Conservation (phyloP, 345 rosid genomes). For the Limnanthes douglasii region DNA sequence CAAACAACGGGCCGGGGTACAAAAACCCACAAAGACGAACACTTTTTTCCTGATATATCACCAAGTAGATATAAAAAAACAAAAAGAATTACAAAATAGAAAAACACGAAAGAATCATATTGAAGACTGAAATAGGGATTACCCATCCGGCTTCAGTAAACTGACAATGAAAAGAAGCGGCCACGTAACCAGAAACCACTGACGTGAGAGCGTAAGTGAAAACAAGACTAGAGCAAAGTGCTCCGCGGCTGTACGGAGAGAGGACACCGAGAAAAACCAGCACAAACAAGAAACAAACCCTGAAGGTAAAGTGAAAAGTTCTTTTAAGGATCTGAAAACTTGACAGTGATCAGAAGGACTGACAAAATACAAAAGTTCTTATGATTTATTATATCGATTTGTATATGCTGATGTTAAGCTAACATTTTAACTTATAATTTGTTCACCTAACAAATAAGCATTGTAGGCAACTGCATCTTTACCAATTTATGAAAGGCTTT, state of each 20-base stretch:
- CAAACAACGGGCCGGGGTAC: slow-evolving; percentile 39
- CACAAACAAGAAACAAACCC: slow-evolving; percentile 38
- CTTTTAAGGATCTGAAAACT: slow-evolving; percentile 2
- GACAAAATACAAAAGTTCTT: no score
- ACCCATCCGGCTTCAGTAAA: slow-evolving; percentile 68
- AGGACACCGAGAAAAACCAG: slow-evolving; percentile 47
- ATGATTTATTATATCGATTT: no score
- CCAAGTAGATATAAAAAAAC: background rate
- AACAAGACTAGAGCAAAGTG: slow-evolving; percentile 40
- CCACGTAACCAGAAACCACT: slow-evolving; percentile 49
- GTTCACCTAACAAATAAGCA: no score
- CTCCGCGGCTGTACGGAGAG: slow-evolving; percentile 64
- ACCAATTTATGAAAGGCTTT: no score
- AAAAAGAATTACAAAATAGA: no score
- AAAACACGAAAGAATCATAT: background rate
- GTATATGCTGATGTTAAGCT: no score
- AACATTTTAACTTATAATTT: no score
- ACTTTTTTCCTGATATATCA: slow-evolving; percentile 35
- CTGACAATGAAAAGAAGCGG: slow-evolving; percentile 54
- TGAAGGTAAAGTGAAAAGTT: slow-evolving; percentile 15
- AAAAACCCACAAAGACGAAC: slow-evolving; percentile 52
- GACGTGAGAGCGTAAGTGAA: slow-evolving; percentile 43
- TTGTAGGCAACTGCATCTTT: no score
- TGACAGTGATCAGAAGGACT: no score
- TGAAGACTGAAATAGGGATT: slow-evolving; percentile 10